Base-by-base conservation (phyloP, 495 filamentous ascomycete species). In the Neurospora sp. region DNA sequence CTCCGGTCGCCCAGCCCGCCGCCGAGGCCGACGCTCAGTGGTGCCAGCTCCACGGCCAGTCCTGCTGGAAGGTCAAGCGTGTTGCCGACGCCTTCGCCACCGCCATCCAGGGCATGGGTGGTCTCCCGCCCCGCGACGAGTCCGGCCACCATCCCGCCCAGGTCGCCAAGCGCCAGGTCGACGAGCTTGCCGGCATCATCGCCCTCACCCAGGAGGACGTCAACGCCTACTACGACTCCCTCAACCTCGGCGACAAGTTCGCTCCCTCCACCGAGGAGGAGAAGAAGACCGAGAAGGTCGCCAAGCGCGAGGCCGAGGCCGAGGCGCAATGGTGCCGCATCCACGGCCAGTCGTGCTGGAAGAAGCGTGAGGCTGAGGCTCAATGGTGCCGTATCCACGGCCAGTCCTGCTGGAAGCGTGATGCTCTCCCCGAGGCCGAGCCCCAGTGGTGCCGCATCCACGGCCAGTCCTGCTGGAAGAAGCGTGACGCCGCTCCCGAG, bases 51-150 rank as follows among this genome's bases (percentile, higher is more conserved):
- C 40, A 71, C 48, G 82, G 80, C 76, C 75, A 82, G 78, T 69
- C 79, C 46, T 84, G 82, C 79, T 74, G 75, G 72, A 83, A 79
- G 68, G 80, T 79, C 76, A 81, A 81, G 75, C 79, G 78, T 59
- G 81, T 78, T 27, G 81, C 82, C 66, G 76, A 79, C 0, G 81
- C 81, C 66, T 77, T 83, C 74, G 72, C 77, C 73, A 74, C 74
- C 27, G 76, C 79, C 73, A 68, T 79, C 72, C n/a, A 69, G 31
- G 6, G 71, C 7, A 68, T 70, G 70, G 53, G 68, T 70, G 59
- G 69, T 42, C 46, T 79, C 53, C 41, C 73, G 40, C 68, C 75
- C 42, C 74, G 76, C 69, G 76, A 78, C 72, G 74, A 78, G 20
- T 53, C 74, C 69, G 8, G 40, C 53, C 66, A 73, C 44, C 72